A percentile compares a stretch with the other conserved stretches of the same genome.
Evolutionary conservation across 441 rosid genomes (phyloP).

Genomic region (Isatis lusitanica): DNA sequence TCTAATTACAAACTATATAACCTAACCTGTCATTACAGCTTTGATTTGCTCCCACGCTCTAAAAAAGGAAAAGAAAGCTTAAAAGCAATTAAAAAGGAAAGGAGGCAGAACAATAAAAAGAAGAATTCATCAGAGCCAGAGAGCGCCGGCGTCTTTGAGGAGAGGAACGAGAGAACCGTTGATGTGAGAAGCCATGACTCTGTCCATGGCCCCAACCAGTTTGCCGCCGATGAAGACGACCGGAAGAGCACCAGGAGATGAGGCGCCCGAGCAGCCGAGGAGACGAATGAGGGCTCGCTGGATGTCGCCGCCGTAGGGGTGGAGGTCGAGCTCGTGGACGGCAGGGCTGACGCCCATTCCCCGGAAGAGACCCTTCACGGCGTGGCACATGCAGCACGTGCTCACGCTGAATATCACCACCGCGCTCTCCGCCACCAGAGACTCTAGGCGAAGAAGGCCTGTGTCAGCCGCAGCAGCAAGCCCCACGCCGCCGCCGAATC

Average conservation of each 20-base stretch:
- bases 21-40: slow-evolving; percentile 33
- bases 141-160: slow-evolving; percentile 68
- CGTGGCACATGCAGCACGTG: slow-evolving; percentile 79
- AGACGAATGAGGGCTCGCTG: slow-evolving; percentile 53
- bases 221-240: slow-evolving; percentile 73
- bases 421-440: slow-evolving; percentile 62
- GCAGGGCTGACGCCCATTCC: slow-evolving; percentile 79
- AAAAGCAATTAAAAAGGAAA: background rate
- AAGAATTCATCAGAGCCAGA: slow-evolving; percentile 50
- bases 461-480: slow-evolving; percentile 13
- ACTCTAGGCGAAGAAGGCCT: slow-evolving; percentile 50
- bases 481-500: slow-evolving; percentile 22
- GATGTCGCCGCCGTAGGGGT: slow-evolving; percentile 57
- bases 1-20: slow-evolving; percentile 31
- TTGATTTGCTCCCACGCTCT: slow-evolving; percentile 6
- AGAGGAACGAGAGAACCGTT: slow-evolving; percentile 76
- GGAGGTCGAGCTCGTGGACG: slow-evolving; percentile 71
- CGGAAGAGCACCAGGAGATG: slow-evolving; percentile 48
- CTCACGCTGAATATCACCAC: slow-evolving; percentile 73
- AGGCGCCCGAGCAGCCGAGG: slow-evolving; percentile 41
- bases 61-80: background rate
- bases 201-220: slow-evolving; percentile 68
- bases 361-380: slow-evolving; percentile 61
- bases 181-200: slow-evolving; percentile 75
- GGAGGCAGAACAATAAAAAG: background rate